Conservation (phyloP, 352 stramenopile species). For the Globisporangium carolinianum region DNA sequence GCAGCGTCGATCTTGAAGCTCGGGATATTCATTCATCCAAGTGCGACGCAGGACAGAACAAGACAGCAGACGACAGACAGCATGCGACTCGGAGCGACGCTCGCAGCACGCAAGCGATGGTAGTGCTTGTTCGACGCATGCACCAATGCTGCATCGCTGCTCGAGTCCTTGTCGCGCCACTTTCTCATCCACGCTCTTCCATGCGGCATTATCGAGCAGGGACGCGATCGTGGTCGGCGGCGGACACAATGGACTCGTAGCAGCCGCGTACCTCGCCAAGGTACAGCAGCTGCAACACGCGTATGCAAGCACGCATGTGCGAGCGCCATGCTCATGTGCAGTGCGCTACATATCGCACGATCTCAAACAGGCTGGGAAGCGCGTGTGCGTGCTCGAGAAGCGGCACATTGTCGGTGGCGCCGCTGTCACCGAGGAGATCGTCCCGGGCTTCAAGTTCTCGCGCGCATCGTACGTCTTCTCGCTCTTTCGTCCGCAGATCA, state of each 20-base stretch:
- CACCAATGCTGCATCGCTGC: too few relatives aligned
- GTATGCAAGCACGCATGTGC: neutral
- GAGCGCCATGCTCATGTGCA: neutral
- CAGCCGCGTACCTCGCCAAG: conserved; percentile 85
- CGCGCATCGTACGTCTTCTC: conserved; percentile 88
- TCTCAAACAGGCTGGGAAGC: conserved; percentile 53
- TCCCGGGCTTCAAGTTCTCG: conserved; percentile 89
- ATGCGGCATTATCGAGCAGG: conserved; percentile 17
- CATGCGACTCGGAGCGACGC: conserved; percentile 10
- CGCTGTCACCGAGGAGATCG: conserved; percentile 88
- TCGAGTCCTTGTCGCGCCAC: too few relatives aligned
- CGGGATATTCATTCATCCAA: neutral
- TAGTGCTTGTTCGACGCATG: neutral
- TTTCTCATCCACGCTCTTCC: neutral
- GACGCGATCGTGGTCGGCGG: conserved; percentile 87
- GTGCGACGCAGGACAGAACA: too few relatives aligned
- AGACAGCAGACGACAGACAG: conserved; percentile 5
- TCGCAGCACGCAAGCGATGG: conserved; percentile 35
- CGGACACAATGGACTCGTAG: conserved; percentile 87
- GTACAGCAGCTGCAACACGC: conserved; percentile 13
- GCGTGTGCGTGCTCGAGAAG: conserved; percentile 86
- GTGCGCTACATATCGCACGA: too few relatives aligned
- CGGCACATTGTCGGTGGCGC: conserved; percentile 82
- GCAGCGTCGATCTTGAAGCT: neutral
- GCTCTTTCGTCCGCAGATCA: conserved; percentile 87